These are phyloP conservation scores for Xylaria sp. DNA, from an alignment of 495 filamentous ascomycete species.

Conservation along the genomic window DNA sequence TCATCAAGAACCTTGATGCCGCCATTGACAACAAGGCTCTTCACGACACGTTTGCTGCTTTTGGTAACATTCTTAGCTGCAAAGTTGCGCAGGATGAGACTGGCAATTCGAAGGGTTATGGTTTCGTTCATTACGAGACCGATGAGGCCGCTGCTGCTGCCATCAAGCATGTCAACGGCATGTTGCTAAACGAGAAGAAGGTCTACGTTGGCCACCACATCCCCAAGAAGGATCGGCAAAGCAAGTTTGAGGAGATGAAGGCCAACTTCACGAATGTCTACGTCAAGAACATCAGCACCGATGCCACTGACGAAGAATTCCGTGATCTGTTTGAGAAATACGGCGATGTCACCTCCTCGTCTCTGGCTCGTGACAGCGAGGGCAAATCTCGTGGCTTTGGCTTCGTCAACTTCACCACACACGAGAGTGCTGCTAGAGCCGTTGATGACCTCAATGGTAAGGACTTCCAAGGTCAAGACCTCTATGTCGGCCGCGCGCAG, in stretches of 20 bases:
- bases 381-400: constrained; percentile 97
- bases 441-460: constrained; percentile 93
- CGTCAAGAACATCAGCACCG: constrained; percentile 95
- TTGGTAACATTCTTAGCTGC: constrained; percentile 98
- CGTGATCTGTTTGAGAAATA: constrained; percentile 88
- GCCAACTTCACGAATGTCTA: constrained; percentile 99
- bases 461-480: constrained; percentile 89
- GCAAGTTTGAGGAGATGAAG: constrained; percentile 99
- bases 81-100: constrained; percentile 99
- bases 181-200: constrained; percentile 99
- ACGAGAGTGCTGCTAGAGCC: constrained; percentile 84
- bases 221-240: constrained; percentile 99
- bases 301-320: constrained; percentile 93
- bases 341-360: constrained; percentile 94
- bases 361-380: constrained; percentile 85
- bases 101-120: constrained; percentile 96
- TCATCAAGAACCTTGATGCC: constrained; percentile 99
- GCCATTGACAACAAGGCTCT: constrained; percentile 99
- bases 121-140: constrained; percentile 99
- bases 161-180: constrained; percentile 99
- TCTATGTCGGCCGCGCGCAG: constrained; percentile 98
- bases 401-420: constrained; percentile 95
- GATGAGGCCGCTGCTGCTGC: constrained; percentile 95
- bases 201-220: constrained; percentile 99
- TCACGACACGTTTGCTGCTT: constrained; percentile 98